A percentile compares a stretch with the other conserved stretches of the same genome.
Conservation (phyloP, 2,329 filamentous ascomycete genomes). For the Hymenoscyphus fraxineus region DNA sequence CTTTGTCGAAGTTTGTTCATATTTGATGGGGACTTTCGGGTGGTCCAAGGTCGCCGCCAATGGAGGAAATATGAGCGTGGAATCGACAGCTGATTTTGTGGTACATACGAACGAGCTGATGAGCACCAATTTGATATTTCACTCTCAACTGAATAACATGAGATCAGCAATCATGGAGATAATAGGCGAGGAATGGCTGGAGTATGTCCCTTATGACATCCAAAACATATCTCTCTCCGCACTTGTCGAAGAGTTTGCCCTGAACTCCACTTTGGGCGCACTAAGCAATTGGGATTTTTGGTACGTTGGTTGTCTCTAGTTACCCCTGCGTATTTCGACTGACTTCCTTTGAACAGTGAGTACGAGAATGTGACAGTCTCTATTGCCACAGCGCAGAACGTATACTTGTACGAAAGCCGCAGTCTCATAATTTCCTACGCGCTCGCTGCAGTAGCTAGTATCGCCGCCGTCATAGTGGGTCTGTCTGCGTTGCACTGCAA, state of each 20-base stretch:
- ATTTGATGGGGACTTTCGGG: background rate
- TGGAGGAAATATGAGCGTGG: background rate
- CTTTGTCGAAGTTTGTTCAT: background rate
- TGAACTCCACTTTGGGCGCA: background rate
- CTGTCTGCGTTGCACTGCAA: background rate
- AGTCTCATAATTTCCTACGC: background rate
- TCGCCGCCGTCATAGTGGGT: background rate
- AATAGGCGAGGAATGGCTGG: background rate
- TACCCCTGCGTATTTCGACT: background rate
- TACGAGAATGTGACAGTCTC: background rate
- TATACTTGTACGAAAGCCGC: background rate
- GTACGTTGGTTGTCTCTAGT: background rate
- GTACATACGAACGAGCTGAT: background rate
- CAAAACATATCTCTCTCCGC: background rate
- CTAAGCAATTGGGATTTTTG: background rate
- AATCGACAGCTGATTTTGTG: background rate
- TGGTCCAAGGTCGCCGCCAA: background rate
- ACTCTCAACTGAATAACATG: background rate
- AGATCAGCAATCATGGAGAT: background rate
- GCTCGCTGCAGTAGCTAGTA: background rate
- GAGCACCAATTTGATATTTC: background rate
- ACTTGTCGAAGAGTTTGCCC: background rate
- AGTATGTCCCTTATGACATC: background rate
- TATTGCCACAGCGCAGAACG: background rate
- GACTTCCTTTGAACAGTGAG: background rate